Evolutionary conservation across 805 yeast genomes (phyloP), one percentile per base, ranked within the genome.

Genomic region (Cyberlindnera mycetangii): DNA sequence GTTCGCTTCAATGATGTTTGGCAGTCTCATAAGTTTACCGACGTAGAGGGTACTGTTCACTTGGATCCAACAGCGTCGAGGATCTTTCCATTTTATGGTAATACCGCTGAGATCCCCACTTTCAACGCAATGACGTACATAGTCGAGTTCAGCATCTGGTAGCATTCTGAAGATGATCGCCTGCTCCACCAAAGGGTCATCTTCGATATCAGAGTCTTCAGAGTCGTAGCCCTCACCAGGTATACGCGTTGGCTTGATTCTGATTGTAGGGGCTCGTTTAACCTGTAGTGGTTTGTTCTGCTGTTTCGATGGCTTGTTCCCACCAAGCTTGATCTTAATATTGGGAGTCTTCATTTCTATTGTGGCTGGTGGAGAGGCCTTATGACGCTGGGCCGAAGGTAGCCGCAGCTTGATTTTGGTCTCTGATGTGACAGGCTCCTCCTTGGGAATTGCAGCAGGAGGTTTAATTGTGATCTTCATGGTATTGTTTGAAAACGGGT

Each of bases 201-300:
- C 97, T 61, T 93, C 99, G 20, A 88, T 70, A 53, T 92, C 98
- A 0, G 97, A 95, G 16, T 95, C 97, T 57, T 92, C 98, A 3
- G 96, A 85, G 60, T 92, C 99, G 64, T 92, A 92, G 1, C 98
- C 98, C 55, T 92, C 97, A 5, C 96, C 96, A 0, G 95, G 93
- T 4, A 83, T 73, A 54, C 96, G 71, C 4, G 74, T 72, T 1
- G 83, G 79, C 50, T 76, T 77, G 45, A 80, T 72, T 43, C 79
- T 62, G 48, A 47, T 36, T 3, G 41, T 8, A 47, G 47, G 3
- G 16, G 27, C 8, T n/a, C 30, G 24, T 24, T 45, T 45, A 3
- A 33, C 78, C 61, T 27, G 31, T 74, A 20, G 35, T 40, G 32
- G 39, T 31, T 31, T 47, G 34, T 19, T 19, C 12, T 21, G 30